phyloP scores from a whole-genome alignment of 257 asterid species.

The Solanum microdontum region DNA sequence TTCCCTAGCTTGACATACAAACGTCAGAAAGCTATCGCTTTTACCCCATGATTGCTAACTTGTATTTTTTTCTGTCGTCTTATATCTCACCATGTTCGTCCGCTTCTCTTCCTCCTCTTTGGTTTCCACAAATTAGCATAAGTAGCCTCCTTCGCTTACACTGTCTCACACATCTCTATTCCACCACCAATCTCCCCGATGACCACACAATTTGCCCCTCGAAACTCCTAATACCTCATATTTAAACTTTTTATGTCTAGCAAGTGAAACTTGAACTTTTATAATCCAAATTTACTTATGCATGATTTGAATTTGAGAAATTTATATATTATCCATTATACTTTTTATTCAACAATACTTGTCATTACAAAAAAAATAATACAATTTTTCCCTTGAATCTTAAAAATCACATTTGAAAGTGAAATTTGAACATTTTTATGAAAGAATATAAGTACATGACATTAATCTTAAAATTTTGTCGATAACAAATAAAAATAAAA shows the following conservation, averaged over 20 bases:
- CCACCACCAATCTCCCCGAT: background rate
- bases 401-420: background rate
- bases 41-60: background rate
- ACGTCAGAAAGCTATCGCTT: background rate
- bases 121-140: background rate
- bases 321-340: too few species aligned
- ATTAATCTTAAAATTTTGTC: background rate
- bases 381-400: background rate
- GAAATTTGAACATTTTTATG: background rate
- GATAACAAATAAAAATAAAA: too few species aligned
- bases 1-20: too few species aligned
- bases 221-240: background rate
- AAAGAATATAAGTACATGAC: background rate
- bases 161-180: background rate
- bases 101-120: background rate
- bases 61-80: too few species aligned
- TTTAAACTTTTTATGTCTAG: background rate
- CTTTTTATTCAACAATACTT: too few species aligned
- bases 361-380: too few species aligned
- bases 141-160: background rate
- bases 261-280: background rate
- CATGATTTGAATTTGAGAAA: background rate
- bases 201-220: background rate
- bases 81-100: too few species aligned
- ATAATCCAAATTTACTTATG: background rate